A percentile compares a stretch with the other conserved stretches of the same genome.
These are phyloP conservation scores for Polysphondylium violaceum DNA, from an alignment of 78 protist species.

Conservation along the genomic window DNA sequence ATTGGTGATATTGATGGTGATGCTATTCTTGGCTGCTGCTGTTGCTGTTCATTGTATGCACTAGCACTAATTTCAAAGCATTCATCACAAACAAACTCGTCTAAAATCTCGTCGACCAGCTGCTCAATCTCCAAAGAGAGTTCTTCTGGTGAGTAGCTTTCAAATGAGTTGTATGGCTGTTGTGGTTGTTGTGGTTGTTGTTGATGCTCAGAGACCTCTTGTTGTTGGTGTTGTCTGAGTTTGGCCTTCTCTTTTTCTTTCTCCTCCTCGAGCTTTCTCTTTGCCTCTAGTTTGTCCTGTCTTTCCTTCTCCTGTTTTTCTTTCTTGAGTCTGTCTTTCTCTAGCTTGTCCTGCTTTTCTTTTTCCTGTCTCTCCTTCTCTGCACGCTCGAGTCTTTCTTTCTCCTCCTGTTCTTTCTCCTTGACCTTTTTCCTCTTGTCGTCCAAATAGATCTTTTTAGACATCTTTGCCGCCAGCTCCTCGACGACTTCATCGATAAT, in stretches of 20 bases:
- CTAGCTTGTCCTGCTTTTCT: background rate
- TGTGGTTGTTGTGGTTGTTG: background rate
- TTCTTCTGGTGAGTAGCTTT: too few species aligned
- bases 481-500: conserved; percentile 56
- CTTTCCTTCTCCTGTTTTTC: background rate
- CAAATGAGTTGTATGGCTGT: too few species aligned
- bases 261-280: conserved; percentile 1
- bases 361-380: background rate
- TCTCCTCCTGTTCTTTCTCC: conserved; percentile 22
- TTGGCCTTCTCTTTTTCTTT: conserved; percentile 1
- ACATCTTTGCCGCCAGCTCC: conserved; percentile 8
- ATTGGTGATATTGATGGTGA: conserved; percentile 27
- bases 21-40: background rate
- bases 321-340: background rate
- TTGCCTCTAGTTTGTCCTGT: background rate
- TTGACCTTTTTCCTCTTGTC: conserved; percentile 42
- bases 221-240: background rate
- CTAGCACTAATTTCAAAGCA: background rate
- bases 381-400: conserved; percentile 18
- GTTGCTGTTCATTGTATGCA: conserved; percentile 23
- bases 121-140: background rate
- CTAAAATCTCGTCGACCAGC: conserved; percentile 34
- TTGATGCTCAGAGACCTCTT: background rate
- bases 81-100: conserved; percentile 46
- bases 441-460: conserved; percentile 46